Base-by-base conservation (phyloP, 164 flowering plant genomes). In the Houttuynia cordata region DNA sequence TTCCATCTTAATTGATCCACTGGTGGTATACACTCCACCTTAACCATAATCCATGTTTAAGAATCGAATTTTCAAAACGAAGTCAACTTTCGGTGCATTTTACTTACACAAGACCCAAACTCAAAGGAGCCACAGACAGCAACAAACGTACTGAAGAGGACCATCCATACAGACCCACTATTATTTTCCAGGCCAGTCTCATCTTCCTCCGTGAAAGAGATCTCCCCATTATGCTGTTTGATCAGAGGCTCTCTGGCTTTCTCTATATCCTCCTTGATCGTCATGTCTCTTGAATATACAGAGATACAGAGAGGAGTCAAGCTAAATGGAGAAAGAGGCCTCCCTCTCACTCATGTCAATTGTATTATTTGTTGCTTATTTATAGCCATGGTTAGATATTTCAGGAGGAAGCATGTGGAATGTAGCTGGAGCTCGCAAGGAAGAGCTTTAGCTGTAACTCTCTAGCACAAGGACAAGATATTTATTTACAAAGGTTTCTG, bases 41-140 rank as follows among this genome's bases (percentile, higher is more conserved):
- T 30, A 30, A 30, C 37, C 6, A 30, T 30, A 30, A 30, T 30
- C 4, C 37, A 30, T 6, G 2, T 6, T 6, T 6, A 6, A 30
- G 37, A 6, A 30, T 30, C 2, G 6, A 2, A 30, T 30, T 30
- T 30, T 6, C 2, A 2, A 30, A 30, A 30, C 37, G 4, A 30
- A n/a, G n/a, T 5, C 14, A 57, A 30, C 3, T 17, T 17, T 30
- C 10, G 41, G 17, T 24, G 18, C 14, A 24, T 17, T 1, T 30
- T 53, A 81, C 88, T 83, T 71, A 85, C 88, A 72, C 86, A 81
- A 0, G 80, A 70, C 34, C 91, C 91, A 42, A 81, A 85, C 30
- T 71, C 80, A 53, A 75, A 83, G 45, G 86, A 81, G 24, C 88
- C 88, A 53, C 80, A 83, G 65, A 83, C 86, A 23, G 81, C 84